These are phyloP conservation scores for Pisolithus thermaeus DNA, from an alignment of 1,284 basidiomycete species.

Conservation along the genomic window DNA sequence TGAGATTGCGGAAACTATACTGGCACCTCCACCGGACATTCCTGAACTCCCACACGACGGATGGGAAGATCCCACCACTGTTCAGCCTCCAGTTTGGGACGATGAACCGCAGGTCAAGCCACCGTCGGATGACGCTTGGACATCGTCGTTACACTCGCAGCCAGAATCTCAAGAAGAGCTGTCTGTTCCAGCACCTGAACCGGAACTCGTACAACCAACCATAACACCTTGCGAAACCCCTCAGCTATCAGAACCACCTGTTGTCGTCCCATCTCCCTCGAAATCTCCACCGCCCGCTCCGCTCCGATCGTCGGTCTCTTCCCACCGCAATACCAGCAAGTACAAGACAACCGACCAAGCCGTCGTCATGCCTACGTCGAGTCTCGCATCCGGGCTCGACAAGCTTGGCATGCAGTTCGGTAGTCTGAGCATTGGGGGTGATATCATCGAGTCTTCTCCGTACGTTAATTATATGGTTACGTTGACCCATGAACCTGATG, in stretches of 20 bases:
- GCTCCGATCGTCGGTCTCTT: conserved; percentile 41
- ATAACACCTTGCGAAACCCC: conserved; percentile 10
- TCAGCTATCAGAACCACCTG: conserved; percentile 16
- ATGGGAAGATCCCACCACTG: conserved; percentile 75
- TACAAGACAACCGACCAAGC: conserved; percentile 69
- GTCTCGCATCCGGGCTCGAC: conserved; percentile 55
- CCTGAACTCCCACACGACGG: background rate
- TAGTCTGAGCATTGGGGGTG: conserved; percentile 65
- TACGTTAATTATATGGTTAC: conserved; percentile 27
- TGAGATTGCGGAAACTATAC: conserved; percentile 22
- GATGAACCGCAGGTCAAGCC: conserved; percentile 53
- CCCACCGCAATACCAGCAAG: conserved; percentile 51
- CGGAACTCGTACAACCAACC: conserved; percentile 1
- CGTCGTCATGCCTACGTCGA: conserved; percentile 64
- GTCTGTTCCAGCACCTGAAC: conserved; percentile 6
- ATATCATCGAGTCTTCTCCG: conserved; percentile 48
- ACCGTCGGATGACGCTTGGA: conserved; percentile 38
- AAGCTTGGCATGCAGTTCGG: conserved; percentile 83
- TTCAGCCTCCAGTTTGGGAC: conserved; percentile 67
- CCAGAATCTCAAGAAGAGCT: conserved; percentile 20
- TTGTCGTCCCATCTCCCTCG: conserved; percentile 17
- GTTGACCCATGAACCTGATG: conserved; percentile 7
- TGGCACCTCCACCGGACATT: conserved; percentile 11
- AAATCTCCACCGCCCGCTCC: conserved; percentile 31
- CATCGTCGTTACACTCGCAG: conserved; percentile 22